Base-by-base conservation (phyloP, 1,284 basidiomycete genomes). In the Apiotrichum siamense region DNA sequence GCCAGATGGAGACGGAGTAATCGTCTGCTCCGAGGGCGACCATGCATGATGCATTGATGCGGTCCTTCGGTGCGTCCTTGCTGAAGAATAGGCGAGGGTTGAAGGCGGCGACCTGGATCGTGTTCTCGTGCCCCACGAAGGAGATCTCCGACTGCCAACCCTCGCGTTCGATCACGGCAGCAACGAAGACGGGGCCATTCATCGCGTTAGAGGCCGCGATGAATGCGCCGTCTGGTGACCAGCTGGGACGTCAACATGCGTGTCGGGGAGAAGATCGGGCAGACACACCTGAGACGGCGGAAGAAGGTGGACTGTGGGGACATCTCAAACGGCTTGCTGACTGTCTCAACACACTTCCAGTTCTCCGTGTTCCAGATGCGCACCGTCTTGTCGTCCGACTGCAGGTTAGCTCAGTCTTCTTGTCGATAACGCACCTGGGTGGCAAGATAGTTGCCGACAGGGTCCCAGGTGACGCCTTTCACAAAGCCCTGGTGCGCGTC, bases 161-260 rank as follows among this genome's bases (percentile, higher is more conserved):
- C 43, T 85, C 84, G 27, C 94, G 80, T 7, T 88, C 85, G 58
- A 97, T 91, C 24, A 98, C 90, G 12, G 90, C 90, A 3, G 93
- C 92, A 43, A 97, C 94, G 70, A 98, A 99, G 9, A 98, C 92
- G 49, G 91, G 93, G 4, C 92, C 92, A 70, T 96, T 97, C 61
- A 93, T 97, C 3, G 94, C 92, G 65, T 98, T 98, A 0, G 93
- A 94, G 1, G 92, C 87, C 5, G 93, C 91, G 56, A 99, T 88
- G 66, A 96, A 89, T 7, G 90, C 88, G n/a, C 96, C 96, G 70
- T 98, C 96, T 3, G 94, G 94, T 1, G 93, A 96, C 96, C 94
- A 99, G 65, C 92, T 96, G 60, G 3, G 39, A n/a, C n/a, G n/a
- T n/a, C n/a, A n/a, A n/a, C n/a, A n/a, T n/a, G n/a, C n/a, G n/a